Evolutionary conservation across 805 yeast genomes (phyloP), one percentile per base, ranked within the genome.

Genomic region (Novakomyces olei): DNA sequence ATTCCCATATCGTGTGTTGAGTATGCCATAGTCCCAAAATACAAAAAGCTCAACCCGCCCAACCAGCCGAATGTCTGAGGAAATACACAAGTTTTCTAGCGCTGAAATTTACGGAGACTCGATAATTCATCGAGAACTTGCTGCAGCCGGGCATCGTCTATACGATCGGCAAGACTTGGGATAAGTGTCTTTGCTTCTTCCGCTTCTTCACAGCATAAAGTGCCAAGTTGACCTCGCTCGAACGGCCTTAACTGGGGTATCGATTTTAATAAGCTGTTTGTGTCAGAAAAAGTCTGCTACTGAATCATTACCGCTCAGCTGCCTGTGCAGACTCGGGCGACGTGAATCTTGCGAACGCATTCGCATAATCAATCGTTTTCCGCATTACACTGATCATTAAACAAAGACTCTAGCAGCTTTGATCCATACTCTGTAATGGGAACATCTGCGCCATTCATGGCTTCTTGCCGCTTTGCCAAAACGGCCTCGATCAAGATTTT

Each of bases 151-250:
- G 72, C 70, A 39, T 74, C 79, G 2, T 72, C 65, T 19, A 72
- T 76, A 50, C 76, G 75, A 35, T 62, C 65, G 19, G 62, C 60
- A 47, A 78, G 59, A 51, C 83, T 72, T 29, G 92, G 91, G 35
- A 78, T 71, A 44, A 78, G 59, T 14, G 85, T 72, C 49, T 73
- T 71, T 17, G 91, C 88, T 56, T 78, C 92, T 47, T 72, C 92
- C 5, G 79, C 76, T 38, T 77, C 85, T 48, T 77, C 92, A 53
- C 91, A 77, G 23, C 32, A 35, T 6, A 30, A 26, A 15, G 30
- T 35, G 3, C 60, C 60, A 38, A 68, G 50, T 49, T 78, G 91
- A 1, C 91, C 80, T 35, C 72, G 57, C 54, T 78, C 92, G 49
- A 77, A 78, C 1, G n/a, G n/a, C n/a, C n/a, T n/a, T n/a, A n/a